These are phyloP conservation scores for Eucalyptus cloeziana DNA, from an alignment of 345 rosid species.

Conservation along the genomic window DNA sequence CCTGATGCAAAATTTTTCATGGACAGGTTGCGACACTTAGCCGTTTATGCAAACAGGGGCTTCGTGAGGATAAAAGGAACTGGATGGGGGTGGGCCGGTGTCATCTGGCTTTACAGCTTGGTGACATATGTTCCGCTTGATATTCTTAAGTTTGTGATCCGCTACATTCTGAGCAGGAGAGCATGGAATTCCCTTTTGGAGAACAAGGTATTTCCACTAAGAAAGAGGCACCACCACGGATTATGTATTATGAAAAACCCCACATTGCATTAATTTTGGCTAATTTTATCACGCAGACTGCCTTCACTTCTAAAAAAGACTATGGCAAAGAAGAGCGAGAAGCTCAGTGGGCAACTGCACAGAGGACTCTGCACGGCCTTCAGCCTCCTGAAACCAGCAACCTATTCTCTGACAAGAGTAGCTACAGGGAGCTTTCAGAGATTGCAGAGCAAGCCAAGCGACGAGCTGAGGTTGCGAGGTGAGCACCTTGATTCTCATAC, in stretches of 20 bases:
- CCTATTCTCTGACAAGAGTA: background rate
- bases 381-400: background rate
- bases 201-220: conserved; percentile 41
- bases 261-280: no score
- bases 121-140: conserved; percentile 67
- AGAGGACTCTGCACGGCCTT: background rate
- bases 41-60: conserved; percentile 72
- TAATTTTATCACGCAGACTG: no score
- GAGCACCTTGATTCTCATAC: background rate
- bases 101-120: conserved; percentile 73
- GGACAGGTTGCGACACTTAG: conserved; percentile 61
- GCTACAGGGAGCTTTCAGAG: background rate
- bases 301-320: no score
- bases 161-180: conserved; percentile 62
- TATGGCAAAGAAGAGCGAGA: no score
- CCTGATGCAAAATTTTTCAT: background rate
- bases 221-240: background rate
- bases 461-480: background rate
- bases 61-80: conserved; percentile 50
- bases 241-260: background rate
- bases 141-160: conserved; percentile 46
- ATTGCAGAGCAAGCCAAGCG: background rate
- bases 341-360: no score
- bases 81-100: conserved; percentile 98
- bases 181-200: conserved; percentile 70